A percentile compares a stretch with the other conserved stretches of the same genome.
Evolutionary conservation across 768 basidiomycete species (phyloP).

Genomic region (Kwoniella mangroviensis): DNA sequence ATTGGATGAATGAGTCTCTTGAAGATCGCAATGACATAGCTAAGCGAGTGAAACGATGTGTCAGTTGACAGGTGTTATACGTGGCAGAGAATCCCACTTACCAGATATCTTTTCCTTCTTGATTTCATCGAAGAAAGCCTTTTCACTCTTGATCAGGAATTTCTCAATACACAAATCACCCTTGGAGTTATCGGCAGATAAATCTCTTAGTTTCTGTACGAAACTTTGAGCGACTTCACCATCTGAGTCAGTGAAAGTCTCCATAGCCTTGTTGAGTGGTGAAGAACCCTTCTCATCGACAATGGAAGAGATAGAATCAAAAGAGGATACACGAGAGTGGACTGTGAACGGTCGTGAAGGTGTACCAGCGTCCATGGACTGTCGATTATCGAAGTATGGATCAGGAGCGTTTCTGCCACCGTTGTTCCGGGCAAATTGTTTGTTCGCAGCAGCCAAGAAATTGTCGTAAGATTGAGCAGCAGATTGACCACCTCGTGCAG

Average conservation of each 20-base stretch:
- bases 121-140: slow-evolving; percentile 88
- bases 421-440: slow-evolving; percentile 78
- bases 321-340: slow-evolving; percentile 78
- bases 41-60: background rate
- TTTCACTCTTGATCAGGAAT: slow-evolving; percentile 87
- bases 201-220: slow-evolving; percentile 76
- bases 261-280: slow-evolving; percentile 90
- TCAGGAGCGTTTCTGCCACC: slow-evolving; percentile 70
- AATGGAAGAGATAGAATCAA: slow-evolving; percentile 90
- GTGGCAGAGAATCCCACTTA: slow-evolving; percentile 17
- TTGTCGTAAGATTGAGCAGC: slow-evolving; percentile 66
- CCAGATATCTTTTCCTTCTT: slow-evolving; percentile 86
- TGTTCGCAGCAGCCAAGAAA: slow-evolving; percentile 85
- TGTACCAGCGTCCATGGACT: slow-evolving; percentile 45
- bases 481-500: slow-evolving; percentile 18
- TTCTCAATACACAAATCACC: slow-evolving; percentile 90
- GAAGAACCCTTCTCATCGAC: slow-evolving; percentile 86
- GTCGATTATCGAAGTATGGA: slow-evolving; percentile 72
- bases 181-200: slow-evolving; percentile 86
- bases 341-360: slow-evolving; percentile 77
- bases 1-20: slow-evolving; percentile 55
- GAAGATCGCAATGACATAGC: slow-evolving; percentile 53
- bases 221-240: slow-evolving; percentile 89
- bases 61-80: too few species aligned
- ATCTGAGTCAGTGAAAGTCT: slow-evolving; percentile 92